phyloP scores from a whole-genome alignment of 306 rosid species.

The Hippophae tibetana region DNA sequence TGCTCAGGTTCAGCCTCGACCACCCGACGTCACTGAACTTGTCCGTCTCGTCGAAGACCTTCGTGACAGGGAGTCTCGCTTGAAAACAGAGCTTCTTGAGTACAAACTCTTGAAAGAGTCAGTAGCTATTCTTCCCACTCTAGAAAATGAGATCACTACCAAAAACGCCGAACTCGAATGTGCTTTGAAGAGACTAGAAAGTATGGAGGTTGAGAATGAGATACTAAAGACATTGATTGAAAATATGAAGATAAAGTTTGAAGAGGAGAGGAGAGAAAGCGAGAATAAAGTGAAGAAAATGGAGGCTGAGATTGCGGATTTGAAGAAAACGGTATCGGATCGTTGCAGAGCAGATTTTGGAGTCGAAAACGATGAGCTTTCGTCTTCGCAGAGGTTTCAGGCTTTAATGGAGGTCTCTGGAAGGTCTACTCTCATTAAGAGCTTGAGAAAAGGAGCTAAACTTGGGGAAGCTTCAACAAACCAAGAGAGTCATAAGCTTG shows the following conservation, averaged over 20 bases:
- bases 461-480: conserved; percentile 18
- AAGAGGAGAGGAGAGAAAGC: conserved; percentile 37
- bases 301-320: conserved; percentile 54
- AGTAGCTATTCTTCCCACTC: conserved; percentile 64
- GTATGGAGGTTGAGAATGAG: conserved; percentile 47
- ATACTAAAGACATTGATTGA: conserved; percentile 31
- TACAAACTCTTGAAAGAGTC: conserved; percentile 74
- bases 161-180: conserved; percentile 49
- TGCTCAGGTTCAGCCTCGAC: conserved; percentile 91
- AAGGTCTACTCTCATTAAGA: conserved; percentile 50
- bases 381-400: conserved; percentile 61
- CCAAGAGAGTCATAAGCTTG: conserved; percentile 32
- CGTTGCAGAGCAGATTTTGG: conserved; percentile 22
- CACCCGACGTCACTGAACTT: conserved; percentile 86
- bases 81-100: conserved; percentile 82
- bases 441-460: conserved; percentile 40
- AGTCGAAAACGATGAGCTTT: conserved; percentile 35
- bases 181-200: conserved; percentile 27
- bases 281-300: conserved; percentile 33
- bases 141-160: conserved; percentile 52
- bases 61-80: conserved; percentile 81
- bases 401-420: conserved; percentile 44
- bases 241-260: conserved; percentile 24
- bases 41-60: conserved; percentile 75
- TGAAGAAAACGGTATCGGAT: conserved; percentile 49